Evolutionary conservation across 164 flowering plant species (phyloP).

Genomic region (Litsea cubeba): DNA sequence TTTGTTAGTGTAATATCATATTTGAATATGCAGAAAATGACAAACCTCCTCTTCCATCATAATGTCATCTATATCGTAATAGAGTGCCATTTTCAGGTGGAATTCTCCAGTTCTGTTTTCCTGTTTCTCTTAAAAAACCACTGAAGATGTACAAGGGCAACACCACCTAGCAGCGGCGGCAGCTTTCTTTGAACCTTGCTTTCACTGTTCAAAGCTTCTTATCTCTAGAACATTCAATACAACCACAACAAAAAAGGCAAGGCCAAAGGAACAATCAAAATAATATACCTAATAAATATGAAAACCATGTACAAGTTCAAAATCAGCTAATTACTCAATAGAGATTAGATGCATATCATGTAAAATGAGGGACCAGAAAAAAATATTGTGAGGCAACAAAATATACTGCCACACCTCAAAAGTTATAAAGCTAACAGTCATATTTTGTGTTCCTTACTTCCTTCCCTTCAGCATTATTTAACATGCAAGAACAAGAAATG

Average conservation of each 20-base stretch:
- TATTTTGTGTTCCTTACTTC: neutral
- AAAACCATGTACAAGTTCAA: neutral
- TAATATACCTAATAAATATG: neutral
- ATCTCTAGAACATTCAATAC: neutral
- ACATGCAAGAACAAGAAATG: neutral
- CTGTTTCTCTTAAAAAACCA: neutral
- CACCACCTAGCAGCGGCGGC: neutral
- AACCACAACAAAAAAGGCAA: neutral
- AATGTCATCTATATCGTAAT: constrained; percentile 74
- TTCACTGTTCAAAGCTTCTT: neutral
- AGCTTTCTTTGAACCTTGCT: neutral
- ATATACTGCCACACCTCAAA: neutral
- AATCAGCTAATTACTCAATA: neutral
- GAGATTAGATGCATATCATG: neutral
- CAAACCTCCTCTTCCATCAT: constrained; percentile 75
- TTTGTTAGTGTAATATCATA: neutral
- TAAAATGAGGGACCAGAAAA: neutral
- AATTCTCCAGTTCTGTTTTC: neutral
- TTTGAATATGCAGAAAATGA: neutral
- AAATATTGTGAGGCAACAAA: too few species aligned
- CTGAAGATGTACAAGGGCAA: neutral
- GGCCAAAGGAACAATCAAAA: neutral
- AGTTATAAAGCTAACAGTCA: neutral
- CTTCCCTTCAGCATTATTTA: neutral
- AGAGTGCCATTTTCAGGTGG: constrained; percentile 43